phyloP scores from a whole-genome alignment of 2,329 filamentous ascomycete genomes.

The Claviceps monticola region DNA sequence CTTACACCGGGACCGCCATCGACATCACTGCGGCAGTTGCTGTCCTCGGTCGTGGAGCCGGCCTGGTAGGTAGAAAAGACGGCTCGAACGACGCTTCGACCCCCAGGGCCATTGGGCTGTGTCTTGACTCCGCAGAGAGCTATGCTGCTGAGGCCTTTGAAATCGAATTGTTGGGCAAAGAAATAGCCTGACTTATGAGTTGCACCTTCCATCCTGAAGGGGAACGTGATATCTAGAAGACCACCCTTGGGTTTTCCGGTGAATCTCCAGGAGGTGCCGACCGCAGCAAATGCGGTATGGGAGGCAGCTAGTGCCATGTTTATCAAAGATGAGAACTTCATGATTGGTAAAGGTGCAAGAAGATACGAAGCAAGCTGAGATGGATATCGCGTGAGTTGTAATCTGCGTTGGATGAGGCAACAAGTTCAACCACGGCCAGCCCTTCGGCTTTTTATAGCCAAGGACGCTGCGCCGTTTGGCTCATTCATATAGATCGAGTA shows the following conservation, averaged over 20 bases:
- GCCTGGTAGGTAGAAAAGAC: not conserved
- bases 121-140: not conserved
- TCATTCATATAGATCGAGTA: too few species aligned
- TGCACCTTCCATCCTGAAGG: conserved; percentile 10
- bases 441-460: not conserved
- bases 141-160: not conserved
- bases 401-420: not conserved
- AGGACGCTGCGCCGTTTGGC: not conserved
- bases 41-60: not conserved
- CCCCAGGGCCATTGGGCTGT: not conserved
- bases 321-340: not conserved
- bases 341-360: not conserved
- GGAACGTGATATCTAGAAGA: conserved; percentile 8
- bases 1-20: not conserved
- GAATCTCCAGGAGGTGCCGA: not conserved
- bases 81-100: not conserved
- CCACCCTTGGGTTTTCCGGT: not conserved
- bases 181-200: conserved; percentile 10
- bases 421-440: not conserved
- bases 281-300: not conserved
- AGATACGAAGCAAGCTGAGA: not conserved
- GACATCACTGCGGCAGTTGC: not conserved
- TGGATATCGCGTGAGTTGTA: not conserved
- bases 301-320: not conserved
- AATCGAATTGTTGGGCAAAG: conserved; percentile 12